Conservation (phyloP, 2,329 filamentous ascomycete species). For the Cercospora zeina region DNA sequence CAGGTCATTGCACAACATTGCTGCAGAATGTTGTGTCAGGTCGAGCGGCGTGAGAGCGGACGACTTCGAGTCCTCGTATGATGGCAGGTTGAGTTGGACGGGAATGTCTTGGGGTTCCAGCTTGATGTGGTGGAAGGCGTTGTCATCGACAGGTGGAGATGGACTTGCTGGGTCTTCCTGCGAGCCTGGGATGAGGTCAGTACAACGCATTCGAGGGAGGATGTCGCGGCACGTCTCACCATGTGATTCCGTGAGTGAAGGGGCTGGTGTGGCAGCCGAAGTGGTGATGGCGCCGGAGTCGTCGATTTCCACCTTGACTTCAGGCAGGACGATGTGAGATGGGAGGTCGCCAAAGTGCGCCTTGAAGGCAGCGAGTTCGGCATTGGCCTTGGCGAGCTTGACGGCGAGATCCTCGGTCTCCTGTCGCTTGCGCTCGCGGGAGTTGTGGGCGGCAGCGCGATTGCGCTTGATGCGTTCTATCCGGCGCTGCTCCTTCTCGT, state of each 20-base stretch:
- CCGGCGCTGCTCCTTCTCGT: conserved; percentile 96
- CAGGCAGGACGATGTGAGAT: conserved; percentile 37
- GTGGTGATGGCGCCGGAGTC: conserved; percentile 16
- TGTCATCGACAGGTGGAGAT: conserved; percentile 32
- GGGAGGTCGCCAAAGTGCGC: conserved; percentile 38
- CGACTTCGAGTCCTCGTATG: conserved; percentile 41
- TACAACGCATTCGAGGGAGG: background rate
- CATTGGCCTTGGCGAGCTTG: conserved; percentile 37
- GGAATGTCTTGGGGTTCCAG: conserved; percentile 36
- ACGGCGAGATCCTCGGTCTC: conserved; percentile 81
- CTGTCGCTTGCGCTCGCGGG: conserved; percentile 85
- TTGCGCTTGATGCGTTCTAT: conserved; percentile 97
- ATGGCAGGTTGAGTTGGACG: conserved; percentile 31
- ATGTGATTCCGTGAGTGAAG: conserved; percentile 36
- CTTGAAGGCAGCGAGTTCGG: conserved; percentile 39
- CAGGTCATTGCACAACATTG: conserved; percentile 98
- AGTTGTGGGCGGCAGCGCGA: conserved; percentile 93
- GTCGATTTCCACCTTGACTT: conserved; percentile 37
- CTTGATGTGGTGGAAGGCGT: conserved; percentile 36
- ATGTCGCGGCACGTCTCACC: conserved; percentile 1
- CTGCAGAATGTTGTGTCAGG: conserved; percentile 99
- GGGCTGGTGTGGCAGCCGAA: conserved; percentile 33
- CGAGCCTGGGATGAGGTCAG: conserved; percentile 19
- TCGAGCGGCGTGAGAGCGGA: conserved; percentile 65
- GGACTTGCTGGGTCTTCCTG: conserved; percentile 34